Evolutionary conservation across 2,329 filamentous ascomycete species (phyloP).

Genomic region (Fusarium irregulare): DNA sequence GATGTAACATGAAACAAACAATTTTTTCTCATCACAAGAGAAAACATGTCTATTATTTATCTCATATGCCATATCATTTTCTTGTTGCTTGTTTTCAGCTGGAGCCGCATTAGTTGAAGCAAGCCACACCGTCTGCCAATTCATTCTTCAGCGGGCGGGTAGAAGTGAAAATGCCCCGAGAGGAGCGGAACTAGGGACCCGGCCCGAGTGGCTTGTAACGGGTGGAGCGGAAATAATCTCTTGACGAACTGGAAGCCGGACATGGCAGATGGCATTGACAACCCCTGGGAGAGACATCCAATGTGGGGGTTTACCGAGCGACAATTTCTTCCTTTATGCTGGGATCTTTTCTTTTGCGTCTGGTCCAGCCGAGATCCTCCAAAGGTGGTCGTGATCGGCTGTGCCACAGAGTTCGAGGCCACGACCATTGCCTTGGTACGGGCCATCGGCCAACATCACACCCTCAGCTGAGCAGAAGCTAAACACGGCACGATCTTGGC

Average conservation of each 20-base stretch:
- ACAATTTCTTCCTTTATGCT: not conserved
- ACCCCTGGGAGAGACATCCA: not conserved
- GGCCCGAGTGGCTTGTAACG: conserved; percentile 13
- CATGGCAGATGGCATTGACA: not conserved
- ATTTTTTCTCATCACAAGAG: not conserved
- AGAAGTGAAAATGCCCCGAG: not conserved
- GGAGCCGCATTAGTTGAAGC: not conserved
- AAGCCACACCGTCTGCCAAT: not conserved
- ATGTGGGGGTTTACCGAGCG: not conserved
- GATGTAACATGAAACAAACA: not conserved
- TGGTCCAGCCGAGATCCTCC: too few relatives aligned
- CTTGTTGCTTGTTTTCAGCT: not conserved
- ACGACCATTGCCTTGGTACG: not conserved
- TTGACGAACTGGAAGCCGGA: not conserved
- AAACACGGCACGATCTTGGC: not conserved
- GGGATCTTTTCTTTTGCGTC: not conserved
- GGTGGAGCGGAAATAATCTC: conserved; percentile 1
- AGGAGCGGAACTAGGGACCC: not conserved
- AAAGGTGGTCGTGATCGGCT: not conserved
- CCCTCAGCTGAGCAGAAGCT: not conserved
- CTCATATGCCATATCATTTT: not conserved
- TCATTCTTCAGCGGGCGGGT: not conserved
- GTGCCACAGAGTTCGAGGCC: not conserved
- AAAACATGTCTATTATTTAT: not conserved
- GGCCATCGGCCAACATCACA: not conserved